These are phyloP conservation scores for Biscogniauxia sp. DNA, from an alignment of 2,329 filamentous ascomycete genomes.

Conservation along the genomic window DNA sequence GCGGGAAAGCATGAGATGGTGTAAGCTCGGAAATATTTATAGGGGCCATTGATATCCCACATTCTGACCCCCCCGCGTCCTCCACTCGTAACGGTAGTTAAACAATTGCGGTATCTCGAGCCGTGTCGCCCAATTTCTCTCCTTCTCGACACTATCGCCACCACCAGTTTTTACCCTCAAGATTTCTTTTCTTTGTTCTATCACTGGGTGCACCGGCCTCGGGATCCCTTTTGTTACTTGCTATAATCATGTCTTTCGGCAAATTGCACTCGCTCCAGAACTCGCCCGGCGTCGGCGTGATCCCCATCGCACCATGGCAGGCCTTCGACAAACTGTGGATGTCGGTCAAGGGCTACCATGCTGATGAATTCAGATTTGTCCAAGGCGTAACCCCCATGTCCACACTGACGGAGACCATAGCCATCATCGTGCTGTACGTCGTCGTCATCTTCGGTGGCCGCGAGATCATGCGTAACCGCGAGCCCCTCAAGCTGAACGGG, in stretches of 20 bases:
- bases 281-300: constrained; percentile 13
- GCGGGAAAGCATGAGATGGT: not conserved
- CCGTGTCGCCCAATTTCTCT: not conserved
- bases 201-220: not conserved
- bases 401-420: constrained; percentile 74
- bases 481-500: constrained; percentile 81
- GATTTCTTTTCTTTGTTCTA: not conserved
- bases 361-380: constrained; percentile 79
- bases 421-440: constrained; percentile 84
- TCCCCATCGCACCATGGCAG: constrained; percentile 86
- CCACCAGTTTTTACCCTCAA: not conserved
- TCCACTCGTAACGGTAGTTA: not conserved
- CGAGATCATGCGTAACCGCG: constrained; percentile 82
- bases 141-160: not conserved
- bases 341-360: constrained; percentile 72
- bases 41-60: not conserved
- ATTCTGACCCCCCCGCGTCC: not conserved
- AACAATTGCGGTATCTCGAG: not conserved
- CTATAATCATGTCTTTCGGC: constrained; percentile 20
- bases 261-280: constrained; percentile 7
- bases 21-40: not conserved
- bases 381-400: constrained; percentile 82
- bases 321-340: constrained; percentile 85
- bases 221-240: constrained; percentile 4
- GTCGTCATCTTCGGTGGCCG: constrained; percentile 86